Conservation (phyloP, 2,329 filamentous ascomycete genomes). For the Fusarium mangiferae region DNA sequence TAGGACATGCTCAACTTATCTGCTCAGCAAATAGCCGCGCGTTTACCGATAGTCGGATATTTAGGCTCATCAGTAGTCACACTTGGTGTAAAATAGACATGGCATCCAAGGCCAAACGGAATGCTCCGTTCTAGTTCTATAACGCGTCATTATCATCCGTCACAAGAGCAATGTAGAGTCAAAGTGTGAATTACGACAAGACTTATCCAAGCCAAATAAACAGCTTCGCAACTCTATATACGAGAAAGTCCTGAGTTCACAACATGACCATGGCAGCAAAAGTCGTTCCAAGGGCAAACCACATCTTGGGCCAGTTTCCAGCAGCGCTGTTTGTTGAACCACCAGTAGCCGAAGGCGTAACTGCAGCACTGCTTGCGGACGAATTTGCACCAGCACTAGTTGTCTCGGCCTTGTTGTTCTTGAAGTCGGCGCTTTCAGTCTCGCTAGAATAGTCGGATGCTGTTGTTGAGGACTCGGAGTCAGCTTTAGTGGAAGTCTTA, state of each 20-base stretch:
- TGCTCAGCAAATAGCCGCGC: no score
- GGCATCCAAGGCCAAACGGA: no score
- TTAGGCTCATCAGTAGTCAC: no score
- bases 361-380: not conserved
- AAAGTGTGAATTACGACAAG: not conserved
- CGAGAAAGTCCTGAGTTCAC: not conserved
- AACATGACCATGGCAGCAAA: slow-evolving; percentile 8
- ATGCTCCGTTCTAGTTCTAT: no score
- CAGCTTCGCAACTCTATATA: not conserved
- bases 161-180: not conserved
- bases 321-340: not conserved
- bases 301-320: slow-evolving; percentile 13
- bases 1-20: no score
- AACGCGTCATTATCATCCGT: no score
- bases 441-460: not conserved
- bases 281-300: slow-evolving; percentile 2
- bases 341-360: slow-evolving; percentile 4
- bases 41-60: no score
- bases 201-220: not conserved
- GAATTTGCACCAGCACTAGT: not conserved
- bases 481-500: not conserved
- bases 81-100: no score
- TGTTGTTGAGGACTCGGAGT: slow-evolving; percentile 6
- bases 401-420: slow-evolving; percentile 21
- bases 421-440: slow-evolving; percentile 4